Base-by-base conservation (phyloP, 2,329 filamentous ascomycete genomes). In the Penicillium sp. region DNA sequence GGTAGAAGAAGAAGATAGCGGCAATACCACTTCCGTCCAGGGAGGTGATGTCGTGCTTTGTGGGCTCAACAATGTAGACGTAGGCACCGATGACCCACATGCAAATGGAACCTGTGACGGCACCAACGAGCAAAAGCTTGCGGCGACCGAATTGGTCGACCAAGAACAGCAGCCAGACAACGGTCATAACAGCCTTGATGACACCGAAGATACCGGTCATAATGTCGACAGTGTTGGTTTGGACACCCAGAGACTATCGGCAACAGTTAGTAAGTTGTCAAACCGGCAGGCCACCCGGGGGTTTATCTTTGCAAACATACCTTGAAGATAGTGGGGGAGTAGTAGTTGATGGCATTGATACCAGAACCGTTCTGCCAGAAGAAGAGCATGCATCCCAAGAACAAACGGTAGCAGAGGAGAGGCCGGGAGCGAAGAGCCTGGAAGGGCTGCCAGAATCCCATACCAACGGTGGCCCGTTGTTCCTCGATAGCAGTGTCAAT, bases 311-410 rank as follows among this genome's bases (percentile, higher is more conserved):
- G 9, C 3, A 11, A 11, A 29, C 27, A 29, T 29, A 29, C 27
- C 27, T 51, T 81, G 79, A 91, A 90, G 21, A 90, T 84, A 0
- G 83, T 87, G 0, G 88, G 87, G 1, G 78, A 81, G 72, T 88
- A 90, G 76, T 91, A 91, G 78, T 91, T 91, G 76, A 90, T 87
- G n/a, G 89, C 88, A 64, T 91, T 91, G 75, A 91, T 91, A 7
- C 89, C 89, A 3, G 78, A 82, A 48, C 87, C 87, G 64, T 93
- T 93, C 75, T 93, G 90, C 82, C 87, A 91, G 53, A 93, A 79
- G 79, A 93, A 93, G 21, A 93, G 82, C 68, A 90, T 83, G 55
- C 84, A 84, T 50, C 90, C 89, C 19, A 93, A 80, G 71, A 90
- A 83, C 73, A 93, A 87, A 46, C 90, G 84, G 79, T 85, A 90